Evolutionary conservation across 1,139 yeast genomes (phyloP).

Genomic region (Lodderomyces elongisporus): DNA sequence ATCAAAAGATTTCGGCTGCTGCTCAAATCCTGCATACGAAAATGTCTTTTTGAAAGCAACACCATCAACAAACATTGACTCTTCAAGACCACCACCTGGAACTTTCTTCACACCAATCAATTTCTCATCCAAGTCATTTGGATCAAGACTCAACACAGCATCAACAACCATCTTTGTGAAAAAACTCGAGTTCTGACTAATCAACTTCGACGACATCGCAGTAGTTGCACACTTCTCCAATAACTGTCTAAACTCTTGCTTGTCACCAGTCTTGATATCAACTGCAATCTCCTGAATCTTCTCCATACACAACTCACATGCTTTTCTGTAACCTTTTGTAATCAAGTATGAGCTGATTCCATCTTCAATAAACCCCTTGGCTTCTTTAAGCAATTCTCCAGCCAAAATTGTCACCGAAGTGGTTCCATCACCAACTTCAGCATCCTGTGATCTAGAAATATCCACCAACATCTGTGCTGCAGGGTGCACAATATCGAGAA

Average conservation of each 20-base stretch:
- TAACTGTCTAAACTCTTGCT: too few species aligned
- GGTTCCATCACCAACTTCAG: constrained; percentile 99
- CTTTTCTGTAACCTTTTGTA: constrained; percentile 81
- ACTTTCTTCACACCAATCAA: constrained; percentile 96
- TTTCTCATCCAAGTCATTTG: too few species aligned
- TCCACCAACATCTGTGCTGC: constrained; percentile 96
- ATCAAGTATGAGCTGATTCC: constrained; percentile 90
- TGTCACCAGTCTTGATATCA: constrained; percentile 46
- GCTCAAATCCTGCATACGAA: constrained; percentile 97
- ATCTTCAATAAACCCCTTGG: constrained; percentile 87
- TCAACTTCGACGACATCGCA: constrained; percentile 93
- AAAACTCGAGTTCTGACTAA: constrained; percentile 77
- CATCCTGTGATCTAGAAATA: constrained; percentile 93
- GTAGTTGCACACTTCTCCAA: constrained; percentile 93
- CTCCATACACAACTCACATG: constrained; percentile 70
- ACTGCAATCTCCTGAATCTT: constrained; percentile 73
- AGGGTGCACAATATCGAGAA: constrained; percentile 94
- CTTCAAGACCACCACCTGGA: constrained; percentile 96
- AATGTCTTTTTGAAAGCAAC: constrained; percentile 97
- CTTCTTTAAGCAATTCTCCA: constrained; percentile 89
- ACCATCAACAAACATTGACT: constrained; percentile 82
- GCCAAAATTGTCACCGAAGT: constrained; percentile 93
- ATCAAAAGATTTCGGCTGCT: constrained; percentile 82
- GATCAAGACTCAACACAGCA: constrained; percentile 85
- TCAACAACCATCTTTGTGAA: constrained; percentile 97